Base-by-base conservation (phyloP, 257 asterid species). In the Nemophila menziesii region DNA sequence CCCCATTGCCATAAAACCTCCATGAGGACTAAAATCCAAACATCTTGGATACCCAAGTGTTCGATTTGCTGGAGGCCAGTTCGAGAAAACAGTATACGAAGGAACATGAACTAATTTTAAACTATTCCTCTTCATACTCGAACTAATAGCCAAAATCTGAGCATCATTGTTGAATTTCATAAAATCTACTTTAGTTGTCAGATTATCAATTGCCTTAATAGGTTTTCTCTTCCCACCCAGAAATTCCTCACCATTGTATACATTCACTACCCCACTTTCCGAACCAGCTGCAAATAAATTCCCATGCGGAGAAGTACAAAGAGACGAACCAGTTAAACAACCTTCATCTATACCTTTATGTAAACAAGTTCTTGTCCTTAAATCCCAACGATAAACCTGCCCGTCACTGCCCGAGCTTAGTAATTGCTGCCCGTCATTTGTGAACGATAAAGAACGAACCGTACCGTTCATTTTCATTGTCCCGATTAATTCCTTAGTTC, bases 211-310 rank as follows among this genome's bases (percentile, higher is more conserved):
- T 8, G 63, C 71, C 69, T 89, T 89, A 6, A 68, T n/a, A 10
- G 98, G 98, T 51, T 79, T 84, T 48, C 70, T 74, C 75, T 81
- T 89, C 26, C 87, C 92, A 10, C 90, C 90, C 5, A 80, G 48
- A 46, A 84, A 89, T 18, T 81, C 85, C 0, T 71, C 85, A 16
- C 65, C 43, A 19, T 78, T 64, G 56, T 89, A 89, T 21, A 89
- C 39, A 52, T 89, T 89, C 61, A 85, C 96, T 45, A 78, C 64
- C 57, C 98, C 98, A 38, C 76, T 76, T 49, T 72, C 92, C 15
- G 96, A 78, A 59, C 96, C 98, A 20, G 98, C 86, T n/a, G 98
- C 96, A 62, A 89, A 89, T 39, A 84, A 52, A 49, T 75, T 64
- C 11, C 96, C 94, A 16, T 40, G 34, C 0, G 87, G 80, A 0